Evolutionary conservation across 2,329 filamentous ascomycete genomes (phyloP), one percentile per base, ranked within the genome.

Genomic region (Phialocephala sp.): DNA sequence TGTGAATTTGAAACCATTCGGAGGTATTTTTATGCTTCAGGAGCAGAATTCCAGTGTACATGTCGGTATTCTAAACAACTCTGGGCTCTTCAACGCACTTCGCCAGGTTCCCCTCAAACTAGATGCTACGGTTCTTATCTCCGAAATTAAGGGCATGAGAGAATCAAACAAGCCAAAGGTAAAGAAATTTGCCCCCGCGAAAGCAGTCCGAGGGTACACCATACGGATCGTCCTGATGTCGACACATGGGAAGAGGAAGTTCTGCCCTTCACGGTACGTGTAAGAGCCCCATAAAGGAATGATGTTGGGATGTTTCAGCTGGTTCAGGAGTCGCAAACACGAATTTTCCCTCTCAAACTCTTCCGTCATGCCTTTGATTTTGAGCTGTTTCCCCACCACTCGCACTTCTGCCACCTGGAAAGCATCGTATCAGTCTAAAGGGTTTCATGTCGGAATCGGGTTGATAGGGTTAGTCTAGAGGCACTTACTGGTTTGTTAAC

Each of bases 171-270:
- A 59, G 56, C 35, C 56, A 59, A 59, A 39, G 37, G 43, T 41
- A 36, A 43, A 20, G 35, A 59, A 59, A 39, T 59, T 11, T 43
- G 56, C 36, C n/a, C 37, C 35, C 15, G 56, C 15, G 41, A 43
- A 12, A 43, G 41, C 41, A 43, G 41, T 15, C 41, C 41, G 41
- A 43, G 41, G 43, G 56, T 59, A 43, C 37, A 41, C 14, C 22
- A 43, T 59, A 41, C 56, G 36, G 14, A 59, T 59, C 37, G 43
- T 59, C 37, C 35, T 59, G 56, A 62, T 65, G 37, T 69, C 63
- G 32, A 71, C 68, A 45, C 50, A 50, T 18, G 72, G 72, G 52
- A 75, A 75, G 22, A 75, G 37, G 15, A 75, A 62, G 60, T 62
- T 71, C 57, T 70, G 66, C 22, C 67, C 47, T 5, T 52, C 45